Base-by-base conservation (phyloP, 306 rosid genomes). In the Rosa persica region DNA sequence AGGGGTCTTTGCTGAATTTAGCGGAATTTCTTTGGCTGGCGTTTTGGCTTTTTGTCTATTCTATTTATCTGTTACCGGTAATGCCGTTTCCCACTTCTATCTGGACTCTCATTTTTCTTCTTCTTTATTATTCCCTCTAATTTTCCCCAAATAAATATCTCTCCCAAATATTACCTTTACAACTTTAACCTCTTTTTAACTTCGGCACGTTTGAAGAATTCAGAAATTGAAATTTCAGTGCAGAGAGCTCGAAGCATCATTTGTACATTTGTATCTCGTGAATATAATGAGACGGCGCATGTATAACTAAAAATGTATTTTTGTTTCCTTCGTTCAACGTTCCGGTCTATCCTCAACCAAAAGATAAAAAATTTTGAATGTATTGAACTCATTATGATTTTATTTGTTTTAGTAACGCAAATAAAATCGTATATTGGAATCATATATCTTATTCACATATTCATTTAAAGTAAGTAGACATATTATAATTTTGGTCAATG, bases 21-120 rank as follows among this genome's bases (percentile, higher is more conserved):
- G 85, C 77, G 44, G 64, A 79, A 75, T 81, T 79, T 78, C 46
- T 67, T 61, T 74, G 83, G 81, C 81, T 81, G 73, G 19, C 74
- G 25, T 80, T 87, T 60, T 54, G 57, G 58, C 39, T 44, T 70
- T 75, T 60, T 43, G 49, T 55, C 79, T 61, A 74, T 82, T 84
- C 73, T 34, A 12, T 47, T 48, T 42, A 23, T 11, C 78, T 54
- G 43, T 58, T 34, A 68, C 80, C 76, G 82, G 72, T 79, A 79
- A 47, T 66, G 58, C 83, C 77, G 81, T 67, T 82, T 48, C 76
- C 52, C 23, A 55, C 60, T 68, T 62, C 72, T 23, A 25, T 25
- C 48, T 42, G 67, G 52, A 70, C 38, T 47, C 30, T 19, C 4
- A 3, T 39, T 13, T 11, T 70, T 58, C 17, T 49, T 7, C 2